Evolutionary conservation across 257 asterid species (phyloP).

Genomic region (Coffea canephora): DNA sequence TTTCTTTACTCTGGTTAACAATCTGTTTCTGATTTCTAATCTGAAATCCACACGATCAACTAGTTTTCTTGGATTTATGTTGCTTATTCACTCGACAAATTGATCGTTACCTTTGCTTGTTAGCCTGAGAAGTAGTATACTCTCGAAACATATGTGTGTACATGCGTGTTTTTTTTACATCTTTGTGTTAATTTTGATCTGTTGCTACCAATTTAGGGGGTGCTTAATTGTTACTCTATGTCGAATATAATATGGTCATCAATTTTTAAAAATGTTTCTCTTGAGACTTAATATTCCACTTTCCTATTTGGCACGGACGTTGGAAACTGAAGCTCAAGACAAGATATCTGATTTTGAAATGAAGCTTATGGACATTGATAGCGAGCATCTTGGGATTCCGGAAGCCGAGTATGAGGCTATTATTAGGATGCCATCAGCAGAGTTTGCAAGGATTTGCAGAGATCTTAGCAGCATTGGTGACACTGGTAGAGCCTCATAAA

Average conservation of each 20-base stretch:
- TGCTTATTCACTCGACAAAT: background rate
- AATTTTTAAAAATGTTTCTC: background rate
- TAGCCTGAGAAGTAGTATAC: background rate
- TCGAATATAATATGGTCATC: background rate
- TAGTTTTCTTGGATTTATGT: background rate
- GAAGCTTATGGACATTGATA: conserved; percentile 45
- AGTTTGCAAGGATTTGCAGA: conserved; percentile 38
- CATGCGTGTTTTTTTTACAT: too few relatives aligned
- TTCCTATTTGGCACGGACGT: background rate
- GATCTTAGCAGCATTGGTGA: conserved; percentile 44
- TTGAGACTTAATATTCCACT: background rate
- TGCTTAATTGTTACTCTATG: background rate
- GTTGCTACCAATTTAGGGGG: background rate
- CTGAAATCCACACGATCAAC: background rate
- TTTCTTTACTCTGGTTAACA: background rate
- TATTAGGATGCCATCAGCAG: conserved; percentile 43
- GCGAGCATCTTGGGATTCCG: conserved; percentile 47
- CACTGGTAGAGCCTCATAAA: conserved; percentile 17
- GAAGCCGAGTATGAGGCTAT: conserved; percentile 40
- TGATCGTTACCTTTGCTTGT: background rate
- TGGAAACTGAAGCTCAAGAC: conserved; percentile 30
- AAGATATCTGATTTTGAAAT: conserved; percentile 44
- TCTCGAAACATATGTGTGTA: too few relatives aligned
- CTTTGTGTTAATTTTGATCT: background rate
- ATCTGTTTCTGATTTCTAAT: background rate